Conservation (phyloP, 2,329 filamentous ascomycete species). For the Teratosphaeria nubilosa region DNA sequence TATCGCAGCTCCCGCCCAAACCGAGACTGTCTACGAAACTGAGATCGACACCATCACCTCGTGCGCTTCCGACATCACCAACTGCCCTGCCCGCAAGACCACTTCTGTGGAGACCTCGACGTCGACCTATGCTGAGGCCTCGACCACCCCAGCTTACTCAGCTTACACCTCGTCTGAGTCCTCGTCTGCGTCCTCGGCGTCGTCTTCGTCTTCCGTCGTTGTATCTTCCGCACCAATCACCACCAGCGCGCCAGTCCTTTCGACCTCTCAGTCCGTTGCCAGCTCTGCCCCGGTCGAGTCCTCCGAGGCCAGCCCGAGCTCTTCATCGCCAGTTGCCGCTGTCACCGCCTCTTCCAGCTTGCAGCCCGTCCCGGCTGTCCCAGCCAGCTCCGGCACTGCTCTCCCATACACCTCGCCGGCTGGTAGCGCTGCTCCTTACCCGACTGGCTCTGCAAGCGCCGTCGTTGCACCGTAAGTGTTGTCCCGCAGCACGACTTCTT, state of each 20-base stretch:
- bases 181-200: not conserved
- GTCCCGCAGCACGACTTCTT: not conserved
- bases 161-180: not conserved
- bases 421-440: not conserved
- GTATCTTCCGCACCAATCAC: not conserved
- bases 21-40: not conserved
- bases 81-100: not conserved
- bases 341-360: not conserved
- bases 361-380: not conserved
- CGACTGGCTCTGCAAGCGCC: not conserved
- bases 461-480: not conserved
- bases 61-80: not conserved
- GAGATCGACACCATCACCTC: constrained; percentile 1
- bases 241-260: not conserved
- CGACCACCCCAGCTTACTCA: not conserved
- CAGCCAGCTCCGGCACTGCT: not conserved
- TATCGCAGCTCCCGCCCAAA: not conserved
- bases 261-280: not conserved
- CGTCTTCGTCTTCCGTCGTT: not conserved
- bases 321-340: not conserved
- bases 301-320: not conserved
- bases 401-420: not conserved
- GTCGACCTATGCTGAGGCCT: not conserved
- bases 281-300: not conserved
- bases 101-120: not conserved